These are phyloP conservation scores for Plectosphaerella plurivora DNA, from an alignment of 2,329 filamentous ascomycete genomes.

Conservation along the genomic window DNA sequence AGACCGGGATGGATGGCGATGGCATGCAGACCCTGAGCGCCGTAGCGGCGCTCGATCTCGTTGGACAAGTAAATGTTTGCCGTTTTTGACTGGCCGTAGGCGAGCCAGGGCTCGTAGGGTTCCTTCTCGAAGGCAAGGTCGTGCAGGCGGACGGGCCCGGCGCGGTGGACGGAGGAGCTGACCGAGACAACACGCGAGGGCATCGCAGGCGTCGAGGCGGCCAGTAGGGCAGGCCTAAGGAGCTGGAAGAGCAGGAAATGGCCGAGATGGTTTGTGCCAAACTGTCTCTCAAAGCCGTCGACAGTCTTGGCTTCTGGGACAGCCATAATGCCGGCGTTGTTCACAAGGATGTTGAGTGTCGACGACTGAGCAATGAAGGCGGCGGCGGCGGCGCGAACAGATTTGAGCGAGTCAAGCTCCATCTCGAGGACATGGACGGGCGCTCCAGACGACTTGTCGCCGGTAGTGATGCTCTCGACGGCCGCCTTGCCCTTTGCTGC, in stretches of 20 bases:
- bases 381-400: conserved; percentile 17
- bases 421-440: conserved; percentile 24
- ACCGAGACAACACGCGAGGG: conserved; percentile 39
- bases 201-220: conserved; percentile 6
- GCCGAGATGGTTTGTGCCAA: conserved; percentile 39
- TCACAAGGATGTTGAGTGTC: conserved; percentile 27
- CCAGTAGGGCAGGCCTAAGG: conserved; percentile 9
- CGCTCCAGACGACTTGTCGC: conserved; percentile 23
- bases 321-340: conserved; percentile 12
- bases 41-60: conserved; percentile 38
- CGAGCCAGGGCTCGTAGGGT: conserved; percentile 20
- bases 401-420: conserved; percentile 19
- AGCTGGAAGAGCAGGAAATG: conserved; percentile 37
- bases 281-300: conserved; percentile 38
- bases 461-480: conserved; percentile 23
- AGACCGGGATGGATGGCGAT: conserved; percentile 38
- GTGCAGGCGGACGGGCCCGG: conserved; percentile 22
- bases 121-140: conserved; percentile 21
- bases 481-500: conserved; percentile 31
- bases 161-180: conserved; percentile 23
- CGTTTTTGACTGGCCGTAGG: conserved; percentile 34
- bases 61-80: conserved; percentile 25
- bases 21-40: conserved; percentile 32
- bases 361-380: conserved; percentile 12
- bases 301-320: conserved; percentile 18